Evolutionary conservation across 2,329 filamentous ascomycete genomes (phyloP).

Genomic region (Didymella glomerata): DNA sequence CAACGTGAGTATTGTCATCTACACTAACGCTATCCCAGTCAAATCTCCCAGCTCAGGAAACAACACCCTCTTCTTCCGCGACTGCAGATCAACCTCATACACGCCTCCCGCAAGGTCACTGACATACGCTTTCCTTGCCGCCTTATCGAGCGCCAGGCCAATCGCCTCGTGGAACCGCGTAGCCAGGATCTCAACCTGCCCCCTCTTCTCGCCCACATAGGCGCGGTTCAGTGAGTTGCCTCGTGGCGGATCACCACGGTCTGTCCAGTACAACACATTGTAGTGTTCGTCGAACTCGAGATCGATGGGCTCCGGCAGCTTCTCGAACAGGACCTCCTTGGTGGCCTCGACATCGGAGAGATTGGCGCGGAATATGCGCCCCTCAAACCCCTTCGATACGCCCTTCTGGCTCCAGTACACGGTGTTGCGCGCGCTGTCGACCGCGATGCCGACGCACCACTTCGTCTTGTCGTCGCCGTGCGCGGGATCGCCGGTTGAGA

Average conservation of each 20-base stretch:
- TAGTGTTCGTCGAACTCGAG: slow-evolving; percentile 61
- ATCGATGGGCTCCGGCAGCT: slow-evolving; percentile 58
- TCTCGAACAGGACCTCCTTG: slow-evolving; percentile 39
- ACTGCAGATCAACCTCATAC: slow-evolving; percentile 21
- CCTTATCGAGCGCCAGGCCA: slow-evolving; percentile 26
- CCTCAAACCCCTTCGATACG: slow-evolving; percentile 58
- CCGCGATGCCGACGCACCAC: slow-evolving; percentile 66
- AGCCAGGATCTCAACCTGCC: slow-evolving; percentile 20
- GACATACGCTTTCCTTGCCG: slow-evolving; percentile 20
- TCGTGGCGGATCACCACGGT: slow-evolving; percentile 64
- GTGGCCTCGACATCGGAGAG: slow-evolving; percentile 51
- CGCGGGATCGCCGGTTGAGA: slow-evolving; percentile 13
- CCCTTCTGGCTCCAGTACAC: slow-evolving; percentile 72
- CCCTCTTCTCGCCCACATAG: slow-evolving; percentile 2
- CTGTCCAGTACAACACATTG: slow-evolving; percentile 66
- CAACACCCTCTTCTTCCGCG: slow-evolving; percentile 11
- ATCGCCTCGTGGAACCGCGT: slow-evolving; percentile 36
- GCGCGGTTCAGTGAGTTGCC: slow-evolving; percentile 64
- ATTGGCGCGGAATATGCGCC: slow-evolving; percentile 63
- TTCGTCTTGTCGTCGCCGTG: slow-evolving; percentile 45
- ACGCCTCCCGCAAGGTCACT: slow-evolving; percentile 35
- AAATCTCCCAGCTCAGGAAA: slow-evolving; percentile 26
- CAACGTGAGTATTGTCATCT: neutral
- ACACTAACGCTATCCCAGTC: slow-evolving; percentile 25
- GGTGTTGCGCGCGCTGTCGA: slow-evolving; percentile 54